Conservation (phyloP, 768 basidiomycete species). For the Mycena galopus region DNA sequence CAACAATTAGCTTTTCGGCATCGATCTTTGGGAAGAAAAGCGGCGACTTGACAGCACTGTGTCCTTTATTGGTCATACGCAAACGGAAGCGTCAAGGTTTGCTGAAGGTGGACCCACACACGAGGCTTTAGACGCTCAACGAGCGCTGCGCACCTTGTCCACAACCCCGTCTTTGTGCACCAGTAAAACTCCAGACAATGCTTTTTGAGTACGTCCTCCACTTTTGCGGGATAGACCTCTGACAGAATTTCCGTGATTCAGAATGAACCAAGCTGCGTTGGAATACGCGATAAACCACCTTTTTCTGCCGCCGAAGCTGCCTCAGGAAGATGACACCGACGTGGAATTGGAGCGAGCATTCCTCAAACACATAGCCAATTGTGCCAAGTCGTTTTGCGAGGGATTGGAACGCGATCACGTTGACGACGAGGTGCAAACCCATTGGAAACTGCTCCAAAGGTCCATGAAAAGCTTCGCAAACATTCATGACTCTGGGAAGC, state of each 20-base stretch:
- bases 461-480: background rate
- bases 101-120: background rate
- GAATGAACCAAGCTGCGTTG: constrained; percentile 30
- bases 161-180: background rate
- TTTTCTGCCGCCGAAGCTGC: constrained; percentile 57
- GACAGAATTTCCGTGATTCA: background rate
- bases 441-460: background rate
- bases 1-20: too few relatives aligned
- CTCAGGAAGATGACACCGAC: constrained; percentile 49
- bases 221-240: background rate
- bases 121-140: background rate
- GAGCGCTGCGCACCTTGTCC: background rate
- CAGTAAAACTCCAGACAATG: background rate
- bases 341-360: constrained; percentile 44
- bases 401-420: background rate
- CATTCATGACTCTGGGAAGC: background rate
- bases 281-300: constrained; percentile 57
- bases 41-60: too few relatives aligned
- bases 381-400: constrained; percentile 1
- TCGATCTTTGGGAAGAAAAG: too few relatives aligned
- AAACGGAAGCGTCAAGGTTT: too few relatives aligned
- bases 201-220: background rate
- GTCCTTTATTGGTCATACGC: too few relatives aligned
- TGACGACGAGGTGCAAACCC: background rate
- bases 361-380: constrained; percentile 33